These are phyloP conservation scores for Chiua sp. DNA, from an alignment of 1,284 basidiomycete species.

Conservation along the genomic window DNA sequence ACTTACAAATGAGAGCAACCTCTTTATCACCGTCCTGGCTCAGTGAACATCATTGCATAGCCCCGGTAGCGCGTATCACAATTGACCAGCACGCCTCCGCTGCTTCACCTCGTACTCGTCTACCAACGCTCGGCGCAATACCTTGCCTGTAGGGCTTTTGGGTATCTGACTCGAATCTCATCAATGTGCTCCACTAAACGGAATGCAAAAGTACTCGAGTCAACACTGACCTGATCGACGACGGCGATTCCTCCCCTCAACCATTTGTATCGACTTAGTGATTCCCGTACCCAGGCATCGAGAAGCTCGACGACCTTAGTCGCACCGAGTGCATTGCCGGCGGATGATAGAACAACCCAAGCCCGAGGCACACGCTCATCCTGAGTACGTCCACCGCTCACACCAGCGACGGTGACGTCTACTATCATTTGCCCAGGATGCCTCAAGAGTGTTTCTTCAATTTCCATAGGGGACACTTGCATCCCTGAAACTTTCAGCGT, in stretches of 20 bases:
- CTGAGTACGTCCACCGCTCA: conserved; percentile 64
- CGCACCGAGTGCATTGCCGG: conserved; percentile 54
- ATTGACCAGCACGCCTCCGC: conserved; percentile 17
- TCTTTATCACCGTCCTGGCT: too few species aligned
- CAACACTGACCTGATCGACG: conserved; percentile 56
- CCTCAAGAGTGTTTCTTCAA: conserved; percentile 63
- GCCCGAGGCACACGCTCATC: conserved; percentile 76
- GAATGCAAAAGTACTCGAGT: too few species aligned
- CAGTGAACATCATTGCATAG: too few species aligned
- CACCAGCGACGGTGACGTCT: conserved; percentile 73
- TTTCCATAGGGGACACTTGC: conserved; percentile 78
- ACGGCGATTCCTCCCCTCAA: conserved; percentile 69
- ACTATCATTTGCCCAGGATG: conserved; percentile 62
- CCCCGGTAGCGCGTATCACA: conserved; percentile 12
- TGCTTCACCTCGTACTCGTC: conserved; percentile 54
- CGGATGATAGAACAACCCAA: conserved; percentile 69
- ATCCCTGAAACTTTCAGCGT: conserved; percentile 74
- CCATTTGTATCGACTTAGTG: conserved; percentile 75
- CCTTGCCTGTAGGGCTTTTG: conserved; percentile 74
- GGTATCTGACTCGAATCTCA: conserved; percentile 53
- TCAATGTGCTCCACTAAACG: too few species aligned
- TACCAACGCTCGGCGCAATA: conserved; percentile 60
- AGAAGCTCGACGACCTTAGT: conserved; percentile 50
- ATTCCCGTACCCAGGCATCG: conserved; percentile 63
- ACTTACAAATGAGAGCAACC: too few species aligned